A percentile compares a stretch with the other conserved stretches of the same genome.
These are phyloP conservation scores for Beauveria bassiana DNA, from an alignment of 2,329 filamentous ascomycete genomes.

Conservation along the genomic window DNA sequence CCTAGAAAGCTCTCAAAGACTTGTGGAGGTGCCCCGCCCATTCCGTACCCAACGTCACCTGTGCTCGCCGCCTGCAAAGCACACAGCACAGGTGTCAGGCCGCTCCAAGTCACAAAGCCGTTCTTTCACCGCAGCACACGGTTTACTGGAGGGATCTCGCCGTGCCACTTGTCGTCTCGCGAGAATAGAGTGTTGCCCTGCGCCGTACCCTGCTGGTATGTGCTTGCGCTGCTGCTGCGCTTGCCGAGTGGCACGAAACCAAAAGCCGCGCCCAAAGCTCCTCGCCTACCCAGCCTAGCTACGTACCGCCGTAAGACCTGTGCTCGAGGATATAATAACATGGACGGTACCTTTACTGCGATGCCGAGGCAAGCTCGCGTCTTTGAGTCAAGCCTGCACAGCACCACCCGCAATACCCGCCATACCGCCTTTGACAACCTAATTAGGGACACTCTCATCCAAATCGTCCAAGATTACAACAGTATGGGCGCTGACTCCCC, in stretches of 20 bases:
- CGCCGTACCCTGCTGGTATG: background rate
- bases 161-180: constrained; percentile 2
- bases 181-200: background rate
- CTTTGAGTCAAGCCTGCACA: constrained; percentile 9
- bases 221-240: background rate
- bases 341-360: constrained; percentile 4
- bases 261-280: background rate
- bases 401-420: background rate
- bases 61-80: background rate
- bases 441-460: constrained; percentile 3
- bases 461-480: background rate
- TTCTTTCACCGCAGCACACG: background rate
- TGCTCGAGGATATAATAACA: constrained; percentile 3
- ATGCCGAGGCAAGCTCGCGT: constrained; percentile 4
- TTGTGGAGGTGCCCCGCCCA: background rate
- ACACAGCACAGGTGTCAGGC: background rate
- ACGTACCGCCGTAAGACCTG: background rate
- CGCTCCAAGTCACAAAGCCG: background rate
- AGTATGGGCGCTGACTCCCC: constrained; percentile 8
- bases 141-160: background rate
- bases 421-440: background rate
- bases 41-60: constrained; percentile 1
- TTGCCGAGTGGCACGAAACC: background rate
- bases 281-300: background rate
- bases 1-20: background rate